Percentiles rank a stretch among this genome's conserved stretches.
Conservation (phyloP, 2,329 filamentous ascomycete species). For the Fusarium equiseti region DNA sequence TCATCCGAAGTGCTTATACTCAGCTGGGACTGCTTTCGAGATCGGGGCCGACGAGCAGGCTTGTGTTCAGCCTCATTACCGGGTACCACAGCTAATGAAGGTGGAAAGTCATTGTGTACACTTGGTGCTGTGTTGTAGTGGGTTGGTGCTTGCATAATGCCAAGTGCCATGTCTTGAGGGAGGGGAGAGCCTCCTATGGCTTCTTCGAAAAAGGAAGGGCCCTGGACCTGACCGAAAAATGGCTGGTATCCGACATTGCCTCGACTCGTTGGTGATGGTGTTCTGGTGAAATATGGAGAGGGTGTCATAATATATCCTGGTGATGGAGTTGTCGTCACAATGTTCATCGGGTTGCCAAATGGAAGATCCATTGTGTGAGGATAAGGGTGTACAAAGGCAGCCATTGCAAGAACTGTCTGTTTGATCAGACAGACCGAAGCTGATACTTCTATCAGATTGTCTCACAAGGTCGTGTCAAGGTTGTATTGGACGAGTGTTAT, state of each 20-base stretch:
- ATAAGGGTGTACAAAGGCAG: conserved; percentile 39
- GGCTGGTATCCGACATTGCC: conserved; percentile 36
- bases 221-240: conserved; percentile 32
- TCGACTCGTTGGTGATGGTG: conserved; percentile 38
- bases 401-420: conserved; percentile 19
- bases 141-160: conserved; percentile 31
- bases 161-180: conserved; percentile 35
- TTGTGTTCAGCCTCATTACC: conserved; percentile 30
- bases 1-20: conserved; percentile 24
- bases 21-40: conserved; percentile 25
- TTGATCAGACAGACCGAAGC: conserved; percentile 4
- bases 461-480: not conserved
- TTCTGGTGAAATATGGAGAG: conserved; percentile 40
- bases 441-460: not conserved
- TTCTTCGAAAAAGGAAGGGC: conserved; percentile 46
- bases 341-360: conserved; percentile 28
- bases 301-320: conserved; percentile 38
- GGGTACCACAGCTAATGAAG: conserved; percentile 18
- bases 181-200: conserved; percentile 41
- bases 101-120: conserved; percentile 4
- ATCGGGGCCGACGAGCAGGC: conserved; percentile 13
- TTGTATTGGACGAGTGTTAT: not conserved
- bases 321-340: conserved; percentile 32
- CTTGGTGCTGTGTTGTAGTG: conserved; percentile 27
- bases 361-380: conserved; percentile 35